Base-by-base conservation (phyloP, 768 basidiomycete genomes). In the Exidia glandulosa region DNA sequence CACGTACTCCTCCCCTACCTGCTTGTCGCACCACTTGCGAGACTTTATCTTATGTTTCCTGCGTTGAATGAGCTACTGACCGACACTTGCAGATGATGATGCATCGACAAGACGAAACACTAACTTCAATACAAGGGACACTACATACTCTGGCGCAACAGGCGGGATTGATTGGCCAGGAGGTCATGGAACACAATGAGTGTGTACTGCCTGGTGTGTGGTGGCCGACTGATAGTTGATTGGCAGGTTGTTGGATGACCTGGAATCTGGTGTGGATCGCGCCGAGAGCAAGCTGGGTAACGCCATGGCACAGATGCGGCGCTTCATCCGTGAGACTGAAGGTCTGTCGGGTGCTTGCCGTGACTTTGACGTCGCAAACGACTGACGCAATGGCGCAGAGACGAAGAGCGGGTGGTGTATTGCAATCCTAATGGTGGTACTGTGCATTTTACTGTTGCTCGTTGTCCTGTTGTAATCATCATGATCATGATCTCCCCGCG, bases 131-230 rank as follows among this genome's bases (percentile, higher is more conserved):
- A 68, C 81, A 87, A 0, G 92, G 93, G 0, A 94, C 94, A 2
- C 72, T 99, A 58, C 83, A 70, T 60, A 94, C 88, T 0, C 75
- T 99, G 6, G 86, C 87, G 0, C 86, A 90, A 63, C 96, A 98
- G 73, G 96, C 96, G 0, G 88, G 87, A 12, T 75, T 97, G 32
- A 99, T 99, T 84, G 95, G 95, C 0, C 84, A 83, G 60, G 96
- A 99, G 69, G 90, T 98, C 56, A 76, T 70, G 9, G 92, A 94
- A 68, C 96, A 99, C 66, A 90, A 87, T 65, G 90, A 91, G 95
- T 95, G 63, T 63, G 83, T 66, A 10, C n/a, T n/a, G n/a, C 3
- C 29, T 33, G 3, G 33, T 12, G 3, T 27, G 14, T 10, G 25
- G 52, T 19, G 27, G 52, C 10, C 54, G 32, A n/a, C 33, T 52